A percentile compares a stretch with the other conserved stretches of the same genome.
Conservation (phyloP, 75 land plant species). For the Cryptomeria japonica region DNA sequence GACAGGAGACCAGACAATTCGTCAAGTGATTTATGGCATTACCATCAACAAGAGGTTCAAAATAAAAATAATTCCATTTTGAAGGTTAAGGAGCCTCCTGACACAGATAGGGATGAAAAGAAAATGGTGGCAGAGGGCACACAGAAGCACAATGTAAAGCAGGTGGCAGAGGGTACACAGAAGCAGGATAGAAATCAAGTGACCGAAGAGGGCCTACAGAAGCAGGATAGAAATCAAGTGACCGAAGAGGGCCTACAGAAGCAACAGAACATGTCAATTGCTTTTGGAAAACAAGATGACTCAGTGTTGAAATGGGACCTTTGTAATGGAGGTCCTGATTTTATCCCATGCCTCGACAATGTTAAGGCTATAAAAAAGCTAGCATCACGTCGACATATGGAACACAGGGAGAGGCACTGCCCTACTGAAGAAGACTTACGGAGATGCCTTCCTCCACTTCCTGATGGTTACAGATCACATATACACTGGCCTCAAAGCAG, state of each 20-base stretch:
- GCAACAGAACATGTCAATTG: not conserved
- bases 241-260: not conserved
- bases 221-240: not conserved
- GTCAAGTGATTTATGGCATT: slow-evolving; percentile 4
- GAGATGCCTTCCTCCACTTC: slow-evolving; percentile 67
- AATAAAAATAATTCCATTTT: not conserved
- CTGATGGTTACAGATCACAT: slow-evolving; percentile 57
- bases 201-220: not conserved
- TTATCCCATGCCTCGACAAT: slow-evolving; percentile 87
- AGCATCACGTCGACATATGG: slow-evolving; percentile 56
- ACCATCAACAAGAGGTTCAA: not conserved
- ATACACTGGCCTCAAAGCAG: slow-evolving; percentile 85
- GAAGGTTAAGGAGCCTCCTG: not conserved
- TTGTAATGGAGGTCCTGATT: slow-evolving; percentile 47
- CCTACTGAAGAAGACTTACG: slow-evolving; percentile 34
- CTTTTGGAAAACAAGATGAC: slow-evolving; percentile 1
- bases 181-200: not conserved
- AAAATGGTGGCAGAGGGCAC: not conserved
- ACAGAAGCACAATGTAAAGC: not conserved
- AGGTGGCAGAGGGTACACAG: not conserved
- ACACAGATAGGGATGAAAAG: not conserved
- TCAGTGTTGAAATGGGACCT: slow-evolving; percentile 13
- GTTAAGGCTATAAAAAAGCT: slow-evolving; percentile 63
- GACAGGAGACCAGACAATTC: not conserved
- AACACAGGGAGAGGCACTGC: slow-evolving; percentile 81